Conservation (phyloP, 352 stramenopile species). For the Phytophthora idaei region DNA sequence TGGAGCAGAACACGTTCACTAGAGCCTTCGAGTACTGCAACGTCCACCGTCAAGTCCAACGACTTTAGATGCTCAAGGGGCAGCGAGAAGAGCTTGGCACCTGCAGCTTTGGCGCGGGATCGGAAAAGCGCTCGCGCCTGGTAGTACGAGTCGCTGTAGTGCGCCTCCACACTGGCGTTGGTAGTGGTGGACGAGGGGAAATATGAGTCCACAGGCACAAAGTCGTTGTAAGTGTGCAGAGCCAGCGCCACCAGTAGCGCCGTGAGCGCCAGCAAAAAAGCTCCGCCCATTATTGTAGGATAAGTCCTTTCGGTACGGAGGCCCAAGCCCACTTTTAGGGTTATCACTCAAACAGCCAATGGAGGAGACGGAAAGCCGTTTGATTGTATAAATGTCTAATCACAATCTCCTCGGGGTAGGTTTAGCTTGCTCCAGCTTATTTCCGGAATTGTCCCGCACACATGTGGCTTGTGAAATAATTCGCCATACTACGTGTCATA, state of each 20-base stretch:
- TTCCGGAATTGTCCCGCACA: no score
- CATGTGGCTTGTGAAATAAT: no score
- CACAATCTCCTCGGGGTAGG: no score
- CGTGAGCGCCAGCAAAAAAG: constrained; percentile 5
- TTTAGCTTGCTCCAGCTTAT: no score
- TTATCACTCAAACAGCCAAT: no score
- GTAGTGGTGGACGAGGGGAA: neutral
- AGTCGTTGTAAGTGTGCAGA: constrained; percentile 55
- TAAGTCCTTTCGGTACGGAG: no score
- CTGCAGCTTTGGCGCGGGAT: constrained; percentile 35
- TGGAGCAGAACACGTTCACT: constrained; percentile 69
- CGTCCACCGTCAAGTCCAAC: constrained; percentile 70
- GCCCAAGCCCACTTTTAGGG: no score
- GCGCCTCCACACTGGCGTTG: constrained; percentile 43
- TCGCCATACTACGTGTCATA: no score
- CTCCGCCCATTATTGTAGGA: neutral
- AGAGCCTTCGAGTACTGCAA: constrained; percentile 58
- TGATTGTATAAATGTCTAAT: no score
- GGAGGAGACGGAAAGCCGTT: no score
- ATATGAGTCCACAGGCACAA: constrained; percentile 56
- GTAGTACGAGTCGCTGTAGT: constrained; percentile 74
- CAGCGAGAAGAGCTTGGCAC: constrained; percentile 52
- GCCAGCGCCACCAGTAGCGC: constrained; percentile 38
- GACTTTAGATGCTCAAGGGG: constrained; percentile 45
- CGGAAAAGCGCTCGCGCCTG: constrained; percentile 67